A percentile compares a stretch with the other conserved stretches of the same genome.
Evolutionary conservation across 2,329 filamentous ascomycete species (phyloP).

Genomic region (Nemania sp.): DNA sequence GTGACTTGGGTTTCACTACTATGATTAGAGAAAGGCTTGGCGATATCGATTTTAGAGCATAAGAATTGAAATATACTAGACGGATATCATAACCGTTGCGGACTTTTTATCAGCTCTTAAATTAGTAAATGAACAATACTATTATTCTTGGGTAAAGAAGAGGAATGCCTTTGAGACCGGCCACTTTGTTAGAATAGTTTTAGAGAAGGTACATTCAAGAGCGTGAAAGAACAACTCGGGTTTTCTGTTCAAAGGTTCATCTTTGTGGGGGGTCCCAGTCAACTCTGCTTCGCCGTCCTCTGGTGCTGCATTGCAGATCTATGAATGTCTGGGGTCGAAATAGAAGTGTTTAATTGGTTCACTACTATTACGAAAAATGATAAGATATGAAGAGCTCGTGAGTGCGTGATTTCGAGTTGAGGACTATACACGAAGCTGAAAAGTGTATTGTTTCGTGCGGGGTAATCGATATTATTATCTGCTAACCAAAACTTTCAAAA

Average conservation of each 20-base stretch:
- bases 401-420: not conserved
- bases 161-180: constrained; percentile 2
- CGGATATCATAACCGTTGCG: not conserved
- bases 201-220: not conserved
- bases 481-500: constrained; percentile 28
- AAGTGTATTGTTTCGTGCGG: not conserved
- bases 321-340: no score
- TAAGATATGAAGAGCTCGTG: no score
- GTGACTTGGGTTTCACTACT: not conserved
- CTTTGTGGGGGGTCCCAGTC: no score
- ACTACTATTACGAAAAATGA: no score
- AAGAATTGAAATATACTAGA: not conserved
- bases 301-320: no score
- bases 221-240: not conserved
- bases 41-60: not conserved
- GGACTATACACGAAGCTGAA: not conserved
- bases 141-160: constrained; percentile 24
- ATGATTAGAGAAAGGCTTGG: not conserved
- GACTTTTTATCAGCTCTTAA: not conserved
- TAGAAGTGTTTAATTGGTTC: no score
- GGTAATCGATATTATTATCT: not conserved
- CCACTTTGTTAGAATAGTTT: constrained; percentile 7
- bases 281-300: no score
- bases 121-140: constrained; percentile 10
- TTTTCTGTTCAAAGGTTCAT: no score